Conservation (phyloP, 257 asterid species). For the Salvia miltiorrhiza region DNA sequence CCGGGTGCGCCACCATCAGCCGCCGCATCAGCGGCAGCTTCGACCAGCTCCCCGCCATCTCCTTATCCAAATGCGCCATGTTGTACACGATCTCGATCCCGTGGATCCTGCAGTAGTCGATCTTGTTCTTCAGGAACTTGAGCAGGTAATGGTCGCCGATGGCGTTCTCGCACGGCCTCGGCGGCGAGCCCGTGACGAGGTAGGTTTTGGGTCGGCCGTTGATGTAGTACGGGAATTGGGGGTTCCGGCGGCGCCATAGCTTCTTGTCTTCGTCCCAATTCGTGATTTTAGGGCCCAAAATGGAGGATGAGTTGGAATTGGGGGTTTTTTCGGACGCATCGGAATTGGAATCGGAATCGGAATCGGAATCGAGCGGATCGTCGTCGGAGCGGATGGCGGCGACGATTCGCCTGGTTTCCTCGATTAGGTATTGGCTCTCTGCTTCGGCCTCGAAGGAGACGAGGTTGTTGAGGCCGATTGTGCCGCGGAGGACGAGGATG, state of each 20-base stretch:
- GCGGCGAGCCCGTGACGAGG: constrained; percentile 82
- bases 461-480: constrained; percentile 71
- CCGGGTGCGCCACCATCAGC: constrained; percentile 89
- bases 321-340: constrained; percentile 30
- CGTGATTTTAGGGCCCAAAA: constrained; percentile 59
- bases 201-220: constrained; percentile 66
- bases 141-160: constrained; percentile 89
- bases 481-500: constrained; percentile 82
- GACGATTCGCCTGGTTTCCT: constrained; percentile 71
- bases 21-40: constrained; percentile 77
- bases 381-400: constrained; percentile 69
- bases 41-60: constrained; percentile 81
- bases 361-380: constrained; percentile 45
- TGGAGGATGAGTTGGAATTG: constrained; percentile 36
- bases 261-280: constrained; percentile 67
- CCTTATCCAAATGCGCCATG: constrained; percentile 86
- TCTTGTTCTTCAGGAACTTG: constrained; percentile 69
- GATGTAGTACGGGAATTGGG: constrained; percentile 51
- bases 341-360: constrained; percentile 30
- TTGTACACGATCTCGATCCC: constrained; percentile 86
- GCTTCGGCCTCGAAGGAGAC: constrained; percentile 59
- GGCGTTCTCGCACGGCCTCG: constrained; percentile 77
- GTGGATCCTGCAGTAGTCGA: constrained; percentile 91
- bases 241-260: constrained; percentile 65
- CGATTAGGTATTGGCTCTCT: constrained; percentile 50